Evolutionary conservation across 768 basidiomycete genomes (phyloP).

Genomic region (Panaeolus cyanescens): DNA sequence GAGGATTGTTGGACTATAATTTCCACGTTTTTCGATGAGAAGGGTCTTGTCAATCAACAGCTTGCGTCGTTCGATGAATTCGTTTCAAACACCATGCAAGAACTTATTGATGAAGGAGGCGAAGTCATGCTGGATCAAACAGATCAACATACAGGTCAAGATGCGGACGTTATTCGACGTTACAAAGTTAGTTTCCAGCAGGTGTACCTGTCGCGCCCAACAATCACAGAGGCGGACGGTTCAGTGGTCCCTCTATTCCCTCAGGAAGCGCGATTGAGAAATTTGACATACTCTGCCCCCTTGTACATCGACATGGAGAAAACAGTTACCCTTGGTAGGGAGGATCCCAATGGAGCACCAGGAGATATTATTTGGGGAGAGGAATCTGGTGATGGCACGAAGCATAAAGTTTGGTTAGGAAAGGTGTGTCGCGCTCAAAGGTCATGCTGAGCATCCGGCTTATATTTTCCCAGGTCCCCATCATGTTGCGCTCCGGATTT

Average conservation of each 20-base stretch:
- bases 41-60: constrained; percentile 97
- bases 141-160: constrained; percentile 92
- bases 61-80: constrained; percentile 99
- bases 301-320: constrained; percentile 96
- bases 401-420: constrained; percentile 88
- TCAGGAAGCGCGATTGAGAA: constrained; percentile 93
- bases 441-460: background rate
- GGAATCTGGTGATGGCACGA: constrained; percentile 60
- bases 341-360: constrained; percentile 77
- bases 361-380: constrained; percentile 83
- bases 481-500: constrained; percentile 96
- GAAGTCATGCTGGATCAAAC: constrained; percentile 96
- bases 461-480: constrained; percentile 69
- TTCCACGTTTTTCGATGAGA: constrained; percentile 94
- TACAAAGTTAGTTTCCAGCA: constrained; percentile 98
- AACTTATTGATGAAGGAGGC: constrained; percentile 95
- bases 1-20: constrained; percentile 97
- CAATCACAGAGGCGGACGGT: constrained; percentile 94
- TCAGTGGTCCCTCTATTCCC: constrained; percentile 93
- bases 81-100: constrained; percentile 99
- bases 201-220: constrained; percentile 94
- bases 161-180: constrained; percentile 78
- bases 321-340: constrained; percentile 74
- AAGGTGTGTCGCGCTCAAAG: constrained; percentile 56
- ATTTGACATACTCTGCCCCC: constrained; percentile 95